These are phyloP conservation scores for Rhizopogon vesiculosus DNA, from an alignment of 768 basidiomycete genomes.

Conservation along the genomic window DNA sequence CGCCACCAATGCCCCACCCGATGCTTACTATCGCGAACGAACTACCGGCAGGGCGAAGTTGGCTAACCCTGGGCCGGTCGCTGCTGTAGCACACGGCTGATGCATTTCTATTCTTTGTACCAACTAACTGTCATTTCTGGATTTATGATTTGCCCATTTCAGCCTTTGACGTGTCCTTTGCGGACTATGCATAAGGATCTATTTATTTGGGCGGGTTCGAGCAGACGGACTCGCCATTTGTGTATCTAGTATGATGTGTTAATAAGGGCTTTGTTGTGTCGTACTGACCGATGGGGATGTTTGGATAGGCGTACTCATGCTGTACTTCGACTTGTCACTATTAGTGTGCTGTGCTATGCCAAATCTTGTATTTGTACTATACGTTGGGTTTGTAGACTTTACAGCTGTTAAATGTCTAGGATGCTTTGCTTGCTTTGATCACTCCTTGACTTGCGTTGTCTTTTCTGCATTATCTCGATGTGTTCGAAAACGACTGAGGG, in stretches of 20 bases:
- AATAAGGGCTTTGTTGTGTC: neutral
- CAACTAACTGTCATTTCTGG: neutral
- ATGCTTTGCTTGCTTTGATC: neutral
- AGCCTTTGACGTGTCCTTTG: neutral
- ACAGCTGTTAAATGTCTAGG: neutral
- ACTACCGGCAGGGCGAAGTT: slow-evolving; percentile 12
- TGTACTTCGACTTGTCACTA: neutral
- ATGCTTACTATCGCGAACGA: slow-evolving; percentile 16
- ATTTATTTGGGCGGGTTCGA: neutral
- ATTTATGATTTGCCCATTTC: neutral
- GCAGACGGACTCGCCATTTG: neutral
- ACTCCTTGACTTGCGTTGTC: too few species aligned
- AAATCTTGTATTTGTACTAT: neutral
- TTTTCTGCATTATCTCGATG: too few species aligned
- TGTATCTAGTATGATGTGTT: neutral
- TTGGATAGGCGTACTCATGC: neutral
- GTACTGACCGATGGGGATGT: neutral
- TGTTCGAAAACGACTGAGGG: too few species aligned
- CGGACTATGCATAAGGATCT: neutral
- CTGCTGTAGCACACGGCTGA: slow-evolving; percentile 8
- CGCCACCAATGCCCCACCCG: slow-evolving; percentile 19
- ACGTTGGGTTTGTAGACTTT: neutral
- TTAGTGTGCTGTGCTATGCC: neutral
- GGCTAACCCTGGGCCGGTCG: slow-evolving; percentile 1
- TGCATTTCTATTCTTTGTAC: neutral